Evolutionary conservation across 495 filamentous ascomycete species (phyloP).

Genomic region (Talaromyces liani): DNA sequence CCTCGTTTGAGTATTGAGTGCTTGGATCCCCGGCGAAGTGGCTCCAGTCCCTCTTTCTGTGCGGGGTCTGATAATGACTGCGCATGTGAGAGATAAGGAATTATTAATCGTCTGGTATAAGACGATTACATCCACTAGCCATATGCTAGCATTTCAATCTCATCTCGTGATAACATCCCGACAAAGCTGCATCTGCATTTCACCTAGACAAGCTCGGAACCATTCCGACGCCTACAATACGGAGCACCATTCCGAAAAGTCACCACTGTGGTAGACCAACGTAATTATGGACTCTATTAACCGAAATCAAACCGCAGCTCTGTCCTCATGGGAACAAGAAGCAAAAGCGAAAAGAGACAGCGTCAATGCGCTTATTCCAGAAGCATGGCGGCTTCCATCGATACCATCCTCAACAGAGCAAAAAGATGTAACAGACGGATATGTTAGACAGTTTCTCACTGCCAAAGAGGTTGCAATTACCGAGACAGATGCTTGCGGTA

Average conservation of each 20-base stretch:
- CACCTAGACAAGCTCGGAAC: background rate
- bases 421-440: constrained; percentile 54
- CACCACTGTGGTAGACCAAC: background rate
- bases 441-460: constrained; percentile 50
- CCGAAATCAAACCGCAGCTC: background rate
- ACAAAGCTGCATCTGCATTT: background rate
- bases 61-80: background rate
- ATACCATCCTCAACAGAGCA: constrained; percentile 44
- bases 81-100: background rate
- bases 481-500: constrained; percentile 43
- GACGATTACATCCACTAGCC: background rate
- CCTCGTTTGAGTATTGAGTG: background rate
- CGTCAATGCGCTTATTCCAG: constrained; percentile 33
- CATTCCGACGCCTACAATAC: background rate
- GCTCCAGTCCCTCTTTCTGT: background rate
- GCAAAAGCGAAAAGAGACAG: constrained; percentile 46
- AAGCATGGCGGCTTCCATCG: constrained; percentile 45
- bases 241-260: background rate
- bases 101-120: background rate
- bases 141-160: background rate
- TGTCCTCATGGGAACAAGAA: constrained; percentile 30
- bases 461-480: constrained; percentile 50
- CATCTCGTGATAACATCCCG: background rate
- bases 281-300: background rate
- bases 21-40: background rate